Evolutionary conservation across 2,329 filamentous ascomycete genomes (phyloP).

Genomic region (Colletotrichum incanum): DNA sequence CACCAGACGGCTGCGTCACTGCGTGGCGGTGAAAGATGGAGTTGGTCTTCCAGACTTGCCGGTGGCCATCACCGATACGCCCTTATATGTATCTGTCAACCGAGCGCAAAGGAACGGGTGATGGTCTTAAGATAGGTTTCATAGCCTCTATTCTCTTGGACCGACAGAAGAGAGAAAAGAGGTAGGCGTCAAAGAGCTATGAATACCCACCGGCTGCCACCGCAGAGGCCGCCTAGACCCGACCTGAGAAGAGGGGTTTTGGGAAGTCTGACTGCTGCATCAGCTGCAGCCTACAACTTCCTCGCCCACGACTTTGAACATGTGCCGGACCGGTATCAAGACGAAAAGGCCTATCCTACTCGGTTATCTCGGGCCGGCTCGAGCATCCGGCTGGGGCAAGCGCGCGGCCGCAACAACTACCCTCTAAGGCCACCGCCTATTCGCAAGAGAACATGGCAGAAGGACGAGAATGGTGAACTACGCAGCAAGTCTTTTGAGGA

Average conservation of each 20-base stretch:
- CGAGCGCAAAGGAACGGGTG: not conserved
- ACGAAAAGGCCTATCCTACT: constrained; percentile 31
- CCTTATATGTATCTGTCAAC: constrained; percentile 35
- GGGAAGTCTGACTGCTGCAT: constrained; percentile 26
- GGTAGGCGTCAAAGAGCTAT: constrained; percentile 18
- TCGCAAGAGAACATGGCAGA: constrained; percentile 37
- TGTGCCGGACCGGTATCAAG: constrained; percentile 33
- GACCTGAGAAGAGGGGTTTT: constrained; percentile 13
- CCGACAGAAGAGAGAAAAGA: not conserved
- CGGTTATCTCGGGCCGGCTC: constrained; percentile 34
- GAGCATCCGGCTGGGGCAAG: constrained; percentile 29
- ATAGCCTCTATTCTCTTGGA: constrained; percentile 7
- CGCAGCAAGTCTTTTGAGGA: constrained; percentile 25
- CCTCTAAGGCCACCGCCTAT: constrained; percentile 28
- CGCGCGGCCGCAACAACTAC: constrained; percentile 30
- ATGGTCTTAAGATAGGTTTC: not conserved
- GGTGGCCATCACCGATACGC: not conserved
- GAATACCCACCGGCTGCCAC: constrained; percentile 20
- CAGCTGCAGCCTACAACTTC: constrained; percentile 34
- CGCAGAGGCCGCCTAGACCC: constrained; percentile 27
- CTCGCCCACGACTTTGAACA: constrained; percentile 38
- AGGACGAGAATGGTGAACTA: constrained; percentile 1
- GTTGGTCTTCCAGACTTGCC: not conserved
- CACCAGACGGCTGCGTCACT: constrained; percentile 28
- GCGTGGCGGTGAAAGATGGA: constrained; percentile 7